A percentile compares a stretch with the other conserved stretches of the same genome.
Conservation (phyloP, 345 rosid species). For the Lumnitzera racemosa region DNA sequence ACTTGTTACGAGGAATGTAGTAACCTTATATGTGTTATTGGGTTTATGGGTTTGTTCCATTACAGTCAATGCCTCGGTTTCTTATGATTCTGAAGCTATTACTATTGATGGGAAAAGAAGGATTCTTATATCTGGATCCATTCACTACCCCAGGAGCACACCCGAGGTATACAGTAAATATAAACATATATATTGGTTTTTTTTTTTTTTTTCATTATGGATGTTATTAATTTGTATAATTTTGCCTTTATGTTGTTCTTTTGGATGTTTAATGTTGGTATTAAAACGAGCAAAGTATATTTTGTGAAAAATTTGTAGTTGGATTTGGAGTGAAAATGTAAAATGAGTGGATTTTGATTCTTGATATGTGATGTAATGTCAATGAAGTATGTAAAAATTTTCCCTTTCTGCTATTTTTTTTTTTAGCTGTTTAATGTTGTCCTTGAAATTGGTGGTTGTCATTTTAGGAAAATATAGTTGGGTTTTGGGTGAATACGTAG, state of each 20-base stretch:
- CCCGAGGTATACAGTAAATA: conserved; percentile 58
- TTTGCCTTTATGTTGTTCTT: neutral
- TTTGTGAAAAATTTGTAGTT: neutral
- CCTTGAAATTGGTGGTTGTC: no score
- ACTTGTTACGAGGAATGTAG: conserved; percentile 35
- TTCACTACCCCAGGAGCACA: conserved; percentile 96
- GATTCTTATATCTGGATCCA: conserved; percentile 96
- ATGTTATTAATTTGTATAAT: neutral
- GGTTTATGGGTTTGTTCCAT: conserved; percentile 21
- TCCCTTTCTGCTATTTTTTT: conserved; percentile 1
- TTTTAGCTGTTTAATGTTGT: neutral
- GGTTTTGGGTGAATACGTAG: no score
- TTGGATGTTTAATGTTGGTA: neutral
- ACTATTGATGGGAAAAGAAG: conserved; percentile 84
- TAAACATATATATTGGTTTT: neutral
- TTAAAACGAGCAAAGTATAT: neutral
- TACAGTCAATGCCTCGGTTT: conserved; percentile 57
- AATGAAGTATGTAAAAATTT: neutral
- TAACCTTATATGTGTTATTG: conserved; percentile 21
- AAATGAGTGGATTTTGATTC: no score
- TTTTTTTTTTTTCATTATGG: neutral
- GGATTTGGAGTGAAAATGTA: neutral
- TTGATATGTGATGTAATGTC: neutral
- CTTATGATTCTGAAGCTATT: conserved; percentile 76
- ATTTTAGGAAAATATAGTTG: no score